Percentiles rank a stretch among this genome's conserved stretches.
Evolutionary conservation across 2,329 filamentous ascomycete species (phyloP).

Genomic region (Fusarium devonianum): DNA sequence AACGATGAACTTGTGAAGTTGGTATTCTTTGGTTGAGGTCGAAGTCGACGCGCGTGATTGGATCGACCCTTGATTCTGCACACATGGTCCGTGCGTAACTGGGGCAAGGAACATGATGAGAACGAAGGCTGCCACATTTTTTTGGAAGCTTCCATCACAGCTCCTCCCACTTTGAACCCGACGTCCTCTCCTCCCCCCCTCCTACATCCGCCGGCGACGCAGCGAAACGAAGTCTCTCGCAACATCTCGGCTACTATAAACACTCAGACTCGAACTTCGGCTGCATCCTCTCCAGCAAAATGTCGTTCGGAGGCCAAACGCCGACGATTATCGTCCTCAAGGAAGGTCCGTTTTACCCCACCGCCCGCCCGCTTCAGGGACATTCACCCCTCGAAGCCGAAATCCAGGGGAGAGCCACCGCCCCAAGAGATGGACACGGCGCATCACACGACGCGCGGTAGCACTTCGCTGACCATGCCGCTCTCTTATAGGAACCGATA

Average conservation of each 20-base stretch:
- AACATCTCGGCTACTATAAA: slow-evolving; percentile 18
- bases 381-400: slow-evolving; percentile 33
- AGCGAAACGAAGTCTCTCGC: slow-evolving; percentile 19
- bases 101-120: slow-evolving; percentile 40
- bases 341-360: slow-evolving; percentile 76
- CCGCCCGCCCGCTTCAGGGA: slow-evolving; percentile 42
- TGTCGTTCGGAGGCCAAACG: slow-evolving; percentile 98
- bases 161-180: slow-evolving; percentile 42
- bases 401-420: slow-evolving; percentile 17
- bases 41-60: slow-evolving; percentile 14
- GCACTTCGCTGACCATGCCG: slow-evolving; percentile 30
- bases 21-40: not conserved
- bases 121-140: slow-evolving; percentile 58
- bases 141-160: slow-evolving; percentile 56
- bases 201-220: slow-evolving; percentile 14
- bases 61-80: slow-evolving; percentile 17
- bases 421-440: slow-evolving; percentile 13
- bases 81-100: slow-evolving; percentile 42
- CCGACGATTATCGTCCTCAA: slow-evolving; percentile 98
- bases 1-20: not conserved
- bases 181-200: slow-evolving; percentile 37
- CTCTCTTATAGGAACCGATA: slow-evolving; percentile 78
- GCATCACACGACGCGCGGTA: slow-evolving; percentile 12
- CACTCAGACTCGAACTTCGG: slow-evolving; percentile 14
- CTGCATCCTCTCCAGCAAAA: slow-evolving; percentile 51